Evolutionary conservation across 768 basidiomycete species (phyloP), one percentile per base, ranked within the genome.

Genomic region (Podaxis sp.): DNA sequence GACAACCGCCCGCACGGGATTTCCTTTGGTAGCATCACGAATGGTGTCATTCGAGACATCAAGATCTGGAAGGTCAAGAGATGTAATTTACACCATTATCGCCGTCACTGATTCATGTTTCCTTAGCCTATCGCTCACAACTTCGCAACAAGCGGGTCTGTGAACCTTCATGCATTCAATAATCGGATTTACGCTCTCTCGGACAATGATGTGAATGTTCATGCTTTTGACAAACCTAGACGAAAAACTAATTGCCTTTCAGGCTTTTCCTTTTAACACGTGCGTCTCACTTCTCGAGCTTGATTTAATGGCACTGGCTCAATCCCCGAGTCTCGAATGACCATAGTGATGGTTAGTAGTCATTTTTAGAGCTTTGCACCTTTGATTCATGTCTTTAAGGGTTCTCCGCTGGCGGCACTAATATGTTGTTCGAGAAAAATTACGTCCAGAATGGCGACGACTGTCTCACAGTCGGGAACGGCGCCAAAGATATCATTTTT

Each of bases 231-330:
- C 10, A 8, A 50, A 50, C 15, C 3, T 33, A 11, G 15, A 54
- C 37, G 4, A 26, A n/a, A 52, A 15, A 50, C 46, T 65, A 10
- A 64, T 41, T 11, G 41, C 8, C 20, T 22, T 44, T 8, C 63
- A 85, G 82, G 77, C 82, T 1, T 85, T 85, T 74, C 84, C 85
- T 7, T 85, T 84, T 71, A 87, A 87, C 65, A 86, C 84, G 84
- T 86, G 70, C 51, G 83, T 73, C 38, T 40, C 20, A 50, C 50
- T 6, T 2, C 26, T 24, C 2, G 3, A 15, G 51, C 49, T 15
- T 24, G 28, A 44, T 1, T 49, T 1, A 20, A 22, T 30, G 20
- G 50, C 28, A 30, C 4, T 10, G 28, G 26, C 46, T 22, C 20
- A 48, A 12, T 13, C 40, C 12, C 40, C 40, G 12, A 17, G 54